These are phyloP conservation scores for Xylariaceae sp. DNA, from an alignment of 2,329 filamentous ascomycete genomes.

Conservation along the genomic window DNA sequence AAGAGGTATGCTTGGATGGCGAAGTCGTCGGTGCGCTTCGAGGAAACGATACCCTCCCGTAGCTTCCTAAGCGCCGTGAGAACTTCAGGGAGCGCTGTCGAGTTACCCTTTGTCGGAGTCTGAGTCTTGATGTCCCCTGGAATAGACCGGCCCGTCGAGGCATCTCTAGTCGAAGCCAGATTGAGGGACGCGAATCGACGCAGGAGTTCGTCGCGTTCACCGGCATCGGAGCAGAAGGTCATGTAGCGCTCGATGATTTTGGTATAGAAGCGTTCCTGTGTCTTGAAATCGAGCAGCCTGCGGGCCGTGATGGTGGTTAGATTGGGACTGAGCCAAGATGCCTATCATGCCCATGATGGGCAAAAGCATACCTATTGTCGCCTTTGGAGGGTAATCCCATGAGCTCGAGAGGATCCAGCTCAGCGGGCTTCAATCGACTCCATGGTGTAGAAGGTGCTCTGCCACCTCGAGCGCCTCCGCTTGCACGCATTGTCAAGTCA, in stretches of 20 bases:
- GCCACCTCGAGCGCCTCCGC: conserved; percentile 31
- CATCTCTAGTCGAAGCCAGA: conserved; percentile 32
- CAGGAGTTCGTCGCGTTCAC: conserved; percentile 68
- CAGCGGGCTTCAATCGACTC: conserved; percentile 68
- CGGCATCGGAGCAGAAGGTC: conserved; percentile 74
- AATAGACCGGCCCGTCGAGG: conserved; percentile 11
- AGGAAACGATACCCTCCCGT: conserved; percentile 81
- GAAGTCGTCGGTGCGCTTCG: conserved; percentile 74
- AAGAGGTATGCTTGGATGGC: conserved; percentile 88
- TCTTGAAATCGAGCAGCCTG: conserved; percentile 69
- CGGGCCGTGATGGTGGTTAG: not conserved
- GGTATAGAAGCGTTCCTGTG: conserved; percentile 80
- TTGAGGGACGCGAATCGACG: conserved; percentile 67
- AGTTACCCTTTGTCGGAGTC: conserved; percentile 36
- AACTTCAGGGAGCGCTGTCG: conserved; percentile 66
- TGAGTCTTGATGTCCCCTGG: conserved; percentile 22
- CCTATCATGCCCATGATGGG: not conserved
- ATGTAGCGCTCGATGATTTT: conserved; percentile 87
- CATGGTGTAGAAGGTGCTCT: conserved; percentile 53
- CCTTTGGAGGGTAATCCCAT: conserved; percentile 89
- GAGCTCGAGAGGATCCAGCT: conserved; percentile 71
- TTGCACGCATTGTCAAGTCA: conserved; percentile 35
- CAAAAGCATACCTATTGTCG: conserved; percentile 64
- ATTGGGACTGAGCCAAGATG: not conserved
- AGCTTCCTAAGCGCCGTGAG: conserved; percentile 86